Evolutionary conservation across 495 filamentous ascomycete species (phyloP).

Genomic region (Chaetomium tenue): DNA sequence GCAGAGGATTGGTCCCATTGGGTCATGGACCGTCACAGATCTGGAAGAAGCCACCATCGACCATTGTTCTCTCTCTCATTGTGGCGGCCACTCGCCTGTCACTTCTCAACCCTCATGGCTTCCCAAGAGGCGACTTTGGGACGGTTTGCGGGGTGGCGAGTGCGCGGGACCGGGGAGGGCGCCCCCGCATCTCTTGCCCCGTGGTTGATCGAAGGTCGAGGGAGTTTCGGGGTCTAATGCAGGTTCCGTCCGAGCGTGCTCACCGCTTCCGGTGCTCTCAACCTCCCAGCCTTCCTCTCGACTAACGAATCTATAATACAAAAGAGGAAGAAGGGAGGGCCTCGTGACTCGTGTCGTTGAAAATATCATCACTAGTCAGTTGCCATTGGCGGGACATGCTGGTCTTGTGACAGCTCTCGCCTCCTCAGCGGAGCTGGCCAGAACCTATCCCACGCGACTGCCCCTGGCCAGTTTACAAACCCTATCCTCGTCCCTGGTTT

Average conservation of each 20-base stretch:
- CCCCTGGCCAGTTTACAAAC: background rate
- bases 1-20: slow-evolving; percentile 19
- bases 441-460: background rate
- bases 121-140: background rate
- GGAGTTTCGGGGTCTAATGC: background rate
- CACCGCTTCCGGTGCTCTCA: background rate
- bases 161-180: too few species aligned
- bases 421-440: background rate
- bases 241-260: background rate
- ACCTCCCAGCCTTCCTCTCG: background rate
- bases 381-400: slow-evolving; percentile 12
- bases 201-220: background rate
- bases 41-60: background rate
- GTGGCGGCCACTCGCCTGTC: slow-evolving; percentile 1
- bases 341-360: slow-evolving; percentile 17
- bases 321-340: background rate
- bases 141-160: background rate
- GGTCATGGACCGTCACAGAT: slow-evolving; percentile 13
- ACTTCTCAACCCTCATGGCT: background rate
- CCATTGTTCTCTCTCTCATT: background rate
- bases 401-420: slow-evolving; percentile 19
- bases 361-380: slow-evolving; percentile 4
- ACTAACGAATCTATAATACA: background rate
- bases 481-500: too few species aligned
- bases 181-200: background rate